Base-by-base conservation (phyloP, 768 basidiomycete genomes). In the Candolleomyces efflorescens region DNA sequence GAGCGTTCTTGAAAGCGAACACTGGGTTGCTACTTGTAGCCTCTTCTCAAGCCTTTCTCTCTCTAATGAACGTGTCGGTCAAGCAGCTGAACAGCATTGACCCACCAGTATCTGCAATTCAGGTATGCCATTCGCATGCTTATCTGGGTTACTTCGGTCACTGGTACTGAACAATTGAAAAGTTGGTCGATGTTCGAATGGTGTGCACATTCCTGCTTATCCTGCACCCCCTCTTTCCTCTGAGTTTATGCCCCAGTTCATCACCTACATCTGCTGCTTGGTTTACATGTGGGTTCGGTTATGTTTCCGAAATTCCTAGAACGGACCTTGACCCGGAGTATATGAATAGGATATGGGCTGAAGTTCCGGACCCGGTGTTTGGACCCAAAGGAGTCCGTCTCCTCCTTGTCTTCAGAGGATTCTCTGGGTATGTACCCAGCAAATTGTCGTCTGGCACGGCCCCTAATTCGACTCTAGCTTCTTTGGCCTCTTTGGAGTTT, bases 381-480 rank as follows among this genome's bases (percentile, higher is more conserved):
- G 91, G 90, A 1, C 91, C 90, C 0, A 83, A 84, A 46, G 87
- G 78, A 1, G 82, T 92, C 3, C 76, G 90, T 37, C 56, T 73
- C 4, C 69, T 89, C 7, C 73, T 92, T 3, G 69, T 78, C 1
- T 67, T 77, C 12, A 75, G 90, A 60, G 89, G 89, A 0, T 69
- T 87, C 58, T 71, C 78, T n/a, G 90, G 89, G 82, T 87, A 56
- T 43, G 77, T 64, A 1, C 11, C 32, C 37, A 15, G 26, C 12
- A n/a, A 12, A 4, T 5, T 23, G 17, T 48, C 26, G 2, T 27
- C 12, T 46, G n/a, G 10, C 23, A 2, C 24, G 24, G 55, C 39
- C 6, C n/a, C 15, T 20, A 9, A 38, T 18, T 49, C 46, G 3
- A 39, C 41, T 9, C 5, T 55, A 90, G 87, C 2, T 95, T 92